Percentiles rank a stretch among this genome's conserved stretches.
Conservation (phyloP, 2,329 filamentous ascomycete species). For the Pochonia chlamydosporia region DNA sequence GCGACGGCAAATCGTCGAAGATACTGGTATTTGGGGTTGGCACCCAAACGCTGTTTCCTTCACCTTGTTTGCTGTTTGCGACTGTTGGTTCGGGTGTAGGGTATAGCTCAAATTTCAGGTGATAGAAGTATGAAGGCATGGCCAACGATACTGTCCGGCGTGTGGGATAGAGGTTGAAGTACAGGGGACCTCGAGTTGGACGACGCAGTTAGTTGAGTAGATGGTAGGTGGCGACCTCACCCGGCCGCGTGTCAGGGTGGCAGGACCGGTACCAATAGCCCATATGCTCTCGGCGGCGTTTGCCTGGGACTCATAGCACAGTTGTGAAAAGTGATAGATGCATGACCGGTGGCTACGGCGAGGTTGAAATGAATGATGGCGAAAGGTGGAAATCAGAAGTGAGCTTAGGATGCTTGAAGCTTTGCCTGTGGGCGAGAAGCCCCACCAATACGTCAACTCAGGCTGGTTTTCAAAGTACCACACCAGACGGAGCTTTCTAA, state of each 20-base stretch:
- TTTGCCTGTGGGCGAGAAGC: no score
- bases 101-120: conserved; percentile 63
- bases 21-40: conserved; percentile 43
- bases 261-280: neutral
- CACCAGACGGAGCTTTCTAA: no score
- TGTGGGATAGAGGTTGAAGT: neutral
- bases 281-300: neutral
- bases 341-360: neutral
- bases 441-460: no score
- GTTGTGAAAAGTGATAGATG: neutral
- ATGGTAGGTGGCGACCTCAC: neutral
- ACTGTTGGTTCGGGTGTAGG: conserved; percentile 33
- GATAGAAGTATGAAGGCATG: conserved; percentile 60
- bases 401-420: no score
- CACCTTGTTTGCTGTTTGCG: conserved; percentile 8
- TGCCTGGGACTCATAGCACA: neutral
- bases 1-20: conserved; percentile 50
- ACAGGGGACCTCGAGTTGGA: neutral
- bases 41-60: conserved; percentile 37
- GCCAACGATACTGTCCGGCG: conserved; percentile 1
- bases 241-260: neutral
- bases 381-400: no score
- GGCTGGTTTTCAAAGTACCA: no score
- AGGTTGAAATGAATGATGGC: no score
- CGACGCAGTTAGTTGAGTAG: neutral